Conservation (phyloP, 1,284 basidiomycete species). For the Earliella scabrosa region DNA sequence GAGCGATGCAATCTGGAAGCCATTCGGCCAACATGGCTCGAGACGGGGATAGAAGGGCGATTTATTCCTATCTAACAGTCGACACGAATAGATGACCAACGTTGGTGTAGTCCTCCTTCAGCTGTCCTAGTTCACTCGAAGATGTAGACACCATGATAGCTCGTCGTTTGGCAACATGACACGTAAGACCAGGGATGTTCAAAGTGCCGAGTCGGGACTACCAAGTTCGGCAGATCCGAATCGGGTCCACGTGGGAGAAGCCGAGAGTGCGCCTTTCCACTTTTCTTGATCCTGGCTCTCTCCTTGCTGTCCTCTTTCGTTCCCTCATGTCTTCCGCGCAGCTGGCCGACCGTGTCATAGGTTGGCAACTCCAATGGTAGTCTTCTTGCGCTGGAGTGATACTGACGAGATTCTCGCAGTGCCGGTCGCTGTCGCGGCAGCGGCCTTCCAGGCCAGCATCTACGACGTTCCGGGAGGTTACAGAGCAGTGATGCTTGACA, state of each 20-base stretch:
- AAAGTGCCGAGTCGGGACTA: too few relatives aligned
- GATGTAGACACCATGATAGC: too few relatives aligned
- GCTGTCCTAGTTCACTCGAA: too few relatives aligned
- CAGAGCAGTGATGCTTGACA: slow-evolving; percentile 97
- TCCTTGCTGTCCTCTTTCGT: background rate
- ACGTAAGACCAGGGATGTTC: too few relatives aligned
- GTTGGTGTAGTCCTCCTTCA: too few relatives aligned
- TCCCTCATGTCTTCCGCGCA: slow-evolving; percentile 42
- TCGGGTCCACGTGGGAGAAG: slow-evolving; percentile 19
- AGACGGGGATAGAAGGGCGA: slow-evolving; percentile 58
- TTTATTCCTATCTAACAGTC: slow-evolving; percentile 31
- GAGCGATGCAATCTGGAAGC: slow-evolving; percentile 98
- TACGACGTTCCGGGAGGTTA: slow-evolving; percentile 96
- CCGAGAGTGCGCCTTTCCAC: slow-evolving; percentile 23
- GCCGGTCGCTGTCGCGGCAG: slow-evolving; percentile 73
- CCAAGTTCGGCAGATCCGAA: slow-evolving; percentile 7
- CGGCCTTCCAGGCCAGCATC: slow-evolving; percentile 75
- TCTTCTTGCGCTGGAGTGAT: background rate
- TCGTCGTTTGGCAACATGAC: too few relatives aligned
- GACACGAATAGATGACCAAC: too few relatives aligned
- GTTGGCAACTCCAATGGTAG: too few relatives aligned
- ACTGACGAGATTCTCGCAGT: slow-evolving; percentile 49
- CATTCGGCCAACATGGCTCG: slow-evolving; percentile 89
- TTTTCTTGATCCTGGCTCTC: slow-evolving; percentile 1
- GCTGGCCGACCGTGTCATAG: slow-evolving; percentile 39